Evolutionary conservation across 352 stramenopile genomes (phyloP).

Genomic region (Globisporangium abappressorium): DNA sequence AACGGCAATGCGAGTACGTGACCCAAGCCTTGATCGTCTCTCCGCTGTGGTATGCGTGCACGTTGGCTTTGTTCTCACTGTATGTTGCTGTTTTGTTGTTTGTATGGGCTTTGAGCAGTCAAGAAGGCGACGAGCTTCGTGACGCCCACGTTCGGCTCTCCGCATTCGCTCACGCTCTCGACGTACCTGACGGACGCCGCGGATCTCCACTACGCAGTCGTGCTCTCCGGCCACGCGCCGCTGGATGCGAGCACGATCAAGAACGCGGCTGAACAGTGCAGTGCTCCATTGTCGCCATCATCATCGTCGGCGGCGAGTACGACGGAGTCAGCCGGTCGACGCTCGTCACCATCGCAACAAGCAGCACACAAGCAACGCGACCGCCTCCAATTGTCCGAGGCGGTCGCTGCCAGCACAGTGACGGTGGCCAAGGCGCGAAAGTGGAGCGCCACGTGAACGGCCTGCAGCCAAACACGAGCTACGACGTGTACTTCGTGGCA

Average conservation of each 20-base stretch:
- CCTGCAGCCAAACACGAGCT: slow-evolving; percentile 58
- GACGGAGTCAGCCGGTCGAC: not conserved
- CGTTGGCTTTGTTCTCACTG: not conserved
- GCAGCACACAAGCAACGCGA: not conserved
- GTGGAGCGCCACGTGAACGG: slow-evolving; percentile 41
- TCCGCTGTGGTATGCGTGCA: not conserved
- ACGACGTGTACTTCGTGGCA: slow-evolving; percentile 82
- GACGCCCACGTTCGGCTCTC: slow-evolving; percentile 35
- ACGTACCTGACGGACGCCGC: slow-evolving; percentile 71
- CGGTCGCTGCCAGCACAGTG: slow-evolving; percentile 40
- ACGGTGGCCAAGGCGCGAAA: slow-evolving; percentile 40
- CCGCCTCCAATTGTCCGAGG: not conserved
- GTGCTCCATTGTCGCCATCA: not conserved
- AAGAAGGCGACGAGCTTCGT: slow-evolving; percentile 40
- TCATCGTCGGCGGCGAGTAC: not conserved
- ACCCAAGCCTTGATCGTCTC: not conserved
- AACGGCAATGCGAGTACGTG: slow-evolving; percentile 8
- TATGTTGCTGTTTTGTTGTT: not conserved
- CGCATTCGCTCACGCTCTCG: slow-evolving; percentile 55
- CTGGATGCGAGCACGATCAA: slow-evolving; percentile 55
- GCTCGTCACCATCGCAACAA: not conserved
- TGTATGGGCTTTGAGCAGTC: not conserved
- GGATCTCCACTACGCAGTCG: slow-evolving; percentile 67
- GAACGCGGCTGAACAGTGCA: slow-evolving; percentile 28
- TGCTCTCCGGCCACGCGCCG: slow-evolving; percentile 33